Conservation (phyloP, 164 flowering plant species). For the Cinnamomum chago region DNA sequence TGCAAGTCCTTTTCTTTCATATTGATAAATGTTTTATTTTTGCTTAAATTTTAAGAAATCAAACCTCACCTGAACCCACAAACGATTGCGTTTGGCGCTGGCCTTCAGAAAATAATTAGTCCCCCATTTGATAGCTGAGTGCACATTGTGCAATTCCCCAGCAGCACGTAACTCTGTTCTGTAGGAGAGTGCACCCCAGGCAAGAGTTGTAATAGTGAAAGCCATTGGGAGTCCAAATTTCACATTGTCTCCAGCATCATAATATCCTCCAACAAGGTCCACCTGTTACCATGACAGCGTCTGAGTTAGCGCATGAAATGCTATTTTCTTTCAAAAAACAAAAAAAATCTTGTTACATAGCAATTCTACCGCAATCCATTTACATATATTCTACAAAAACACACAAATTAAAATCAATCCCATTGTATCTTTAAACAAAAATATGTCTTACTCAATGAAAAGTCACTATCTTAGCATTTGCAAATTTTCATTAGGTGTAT, state of each 20-base stretch:
- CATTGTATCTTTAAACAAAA: too few relatives aligned
- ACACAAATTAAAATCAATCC: too few relatives aligned
- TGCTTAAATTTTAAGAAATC: not conserved
- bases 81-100: constrained; percentile 25
- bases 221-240: constrained; percentile 93
- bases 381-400: not conserved
- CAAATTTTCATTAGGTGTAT: too few relatives aligned
- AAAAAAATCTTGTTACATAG: too few relatives aligned
- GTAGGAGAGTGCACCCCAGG: constrained; percentile 64
- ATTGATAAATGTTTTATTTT: too few relatives aligned
- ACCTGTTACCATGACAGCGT: constrained; percentile 27
- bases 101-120: constrained; percentile 82
- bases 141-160: constrained; percentile 53
- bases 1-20: too few relatives aligned
- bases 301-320: not conserved
- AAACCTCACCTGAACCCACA: constrained; percentile 65
- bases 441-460: too few relatives aligned
- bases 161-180: constrained; percentile 42
- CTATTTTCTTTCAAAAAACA: too few relatives aligned
- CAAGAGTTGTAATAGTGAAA: constrained; percentile 71
- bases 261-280: constrained; percentile 85
- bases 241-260: constrained; percentile 96
- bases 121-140: constrained; percentile 67
- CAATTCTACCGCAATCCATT: not conserved
- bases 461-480: too few relatives aligned